Conservation (phyloP, 352 stramenopile species). For the Phytopythium cucurbitacearum region DNA sequence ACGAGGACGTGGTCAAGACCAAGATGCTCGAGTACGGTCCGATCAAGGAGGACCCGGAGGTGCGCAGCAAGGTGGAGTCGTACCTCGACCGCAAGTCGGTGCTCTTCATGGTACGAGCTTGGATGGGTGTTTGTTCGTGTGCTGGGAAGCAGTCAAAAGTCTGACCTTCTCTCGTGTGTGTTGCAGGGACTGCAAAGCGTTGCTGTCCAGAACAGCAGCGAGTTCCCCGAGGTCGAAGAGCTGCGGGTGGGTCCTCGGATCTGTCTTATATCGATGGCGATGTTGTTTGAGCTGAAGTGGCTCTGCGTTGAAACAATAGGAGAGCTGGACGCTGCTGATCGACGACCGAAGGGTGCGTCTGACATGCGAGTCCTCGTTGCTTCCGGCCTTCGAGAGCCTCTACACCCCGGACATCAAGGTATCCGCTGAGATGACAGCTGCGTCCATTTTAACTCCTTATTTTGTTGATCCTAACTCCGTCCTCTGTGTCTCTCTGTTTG, state of each 20-base stretch:
- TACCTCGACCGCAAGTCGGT: conserved; percentile 77
- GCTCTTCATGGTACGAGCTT: conserved; percentile 61
- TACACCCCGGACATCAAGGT: conserved; percentile 72
- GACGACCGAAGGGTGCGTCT: conserved; percentile 72
- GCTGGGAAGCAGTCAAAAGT: too few species aligned
- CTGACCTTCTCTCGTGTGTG: background rate
- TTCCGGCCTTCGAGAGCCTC: conserved; percentile 73
- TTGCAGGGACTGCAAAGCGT: conserved; percentile 37
- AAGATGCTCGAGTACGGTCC: conserved; percentile 83
- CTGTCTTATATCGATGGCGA: background rate
- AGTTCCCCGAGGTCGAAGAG: conserved; percentile 55
- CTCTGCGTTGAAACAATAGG: conserved; percentile 19
- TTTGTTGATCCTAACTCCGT: conserved; percentile 6
- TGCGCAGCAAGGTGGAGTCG: conserved; percentile 83
- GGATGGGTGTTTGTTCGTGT: background rate
- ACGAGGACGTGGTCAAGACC: conserved; percentile 62
- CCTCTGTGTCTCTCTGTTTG: conserved; percentile 1
- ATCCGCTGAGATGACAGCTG: background rate
- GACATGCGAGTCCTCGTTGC: conserved; percentile 77
- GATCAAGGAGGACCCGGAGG: conserved; percentile 80
- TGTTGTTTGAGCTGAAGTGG: conserved; percentile 3
- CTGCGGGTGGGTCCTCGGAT: conserved; percentile 34
- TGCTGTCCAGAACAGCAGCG: conserved; percentile 50
- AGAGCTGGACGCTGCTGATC: conserved; percentile 81
- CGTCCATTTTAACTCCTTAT: conserved; percentile 6